phyloP scores from a whole-genome alignment of 2,329 filamentous ascomycete genomes.

The Colletotrichum sp. region DNA sequence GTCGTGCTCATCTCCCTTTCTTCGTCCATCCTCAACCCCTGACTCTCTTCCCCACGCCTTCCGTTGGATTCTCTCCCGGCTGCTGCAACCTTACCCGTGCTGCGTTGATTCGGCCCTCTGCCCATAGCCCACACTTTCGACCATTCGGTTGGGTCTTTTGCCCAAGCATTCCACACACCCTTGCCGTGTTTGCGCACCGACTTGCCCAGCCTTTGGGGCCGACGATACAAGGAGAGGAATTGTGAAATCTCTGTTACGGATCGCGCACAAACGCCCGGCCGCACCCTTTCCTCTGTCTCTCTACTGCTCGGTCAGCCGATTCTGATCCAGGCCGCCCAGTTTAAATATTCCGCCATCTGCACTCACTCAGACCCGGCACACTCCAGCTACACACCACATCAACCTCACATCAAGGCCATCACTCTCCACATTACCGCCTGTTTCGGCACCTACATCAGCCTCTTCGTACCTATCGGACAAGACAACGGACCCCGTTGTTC shows the following conservation, averaged over 20 bases:
- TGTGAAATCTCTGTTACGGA: constrained; percentile 22
- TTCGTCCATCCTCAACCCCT: constrained; percentile 11
- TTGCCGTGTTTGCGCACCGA: constrained; percentile 19
- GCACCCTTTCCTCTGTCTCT: neutral
- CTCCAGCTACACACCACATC: neutral
- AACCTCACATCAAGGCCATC: neutral
- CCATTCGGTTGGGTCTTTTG: constrained; percentile 19
- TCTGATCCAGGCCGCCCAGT: neutral
- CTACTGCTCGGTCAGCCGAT: constrained; percentile 1
- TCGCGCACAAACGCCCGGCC: constrained; percentile 16
- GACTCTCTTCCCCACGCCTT: constrained; percentile 20
- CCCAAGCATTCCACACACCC: constrained; percentile 12
- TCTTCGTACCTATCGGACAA: neutral
- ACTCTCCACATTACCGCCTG: neutral
- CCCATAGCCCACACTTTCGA: constrained; percentile 12
- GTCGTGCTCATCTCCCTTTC: constrained; percentile 16
- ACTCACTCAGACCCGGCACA: neutral
- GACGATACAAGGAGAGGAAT: constrained; percentile 15
- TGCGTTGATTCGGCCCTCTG: constrained; percentile 14
- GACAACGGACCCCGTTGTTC: neutral
- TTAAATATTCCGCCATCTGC: constrained; percentile 18
- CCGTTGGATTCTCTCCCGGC: constrained; percentile 17
- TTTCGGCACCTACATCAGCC: neutral
- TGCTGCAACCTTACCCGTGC: constrained; percentile 23
- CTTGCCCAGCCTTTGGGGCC: constrained; percentile 11